Percentiles rank a stretch among this genome's conserved stretches.
phyloP scores from a whole-genome alignment of 2,329 filamentous ascomycete genomes.

The Neoscytalidium dimidiatum region DNA sequence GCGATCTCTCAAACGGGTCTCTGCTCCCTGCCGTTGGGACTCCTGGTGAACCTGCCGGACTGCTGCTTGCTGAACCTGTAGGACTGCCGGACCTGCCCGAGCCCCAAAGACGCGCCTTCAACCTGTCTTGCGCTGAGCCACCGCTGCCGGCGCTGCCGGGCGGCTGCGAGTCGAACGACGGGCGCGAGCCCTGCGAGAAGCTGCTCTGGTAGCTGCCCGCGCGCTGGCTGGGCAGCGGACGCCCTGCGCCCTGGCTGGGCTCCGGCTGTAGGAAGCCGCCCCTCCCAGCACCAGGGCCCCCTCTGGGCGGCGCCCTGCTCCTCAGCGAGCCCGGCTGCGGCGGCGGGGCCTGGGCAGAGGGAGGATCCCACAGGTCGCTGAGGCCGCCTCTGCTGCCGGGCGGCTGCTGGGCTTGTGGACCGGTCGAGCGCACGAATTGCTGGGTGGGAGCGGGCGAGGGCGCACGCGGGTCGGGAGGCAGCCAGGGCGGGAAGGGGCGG shows the following conservation, averaged over 20 bases:
- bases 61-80: conserved; percentile 26
- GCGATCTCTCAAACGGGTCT: conserved; percentile 31
- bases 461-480: conserved; percentile 84
- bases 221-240: conserved; percentile 72
- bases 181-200: conserved; percentile 28
- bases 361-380: conserved; percentile 61
- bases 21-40: conserved; percentile 19
- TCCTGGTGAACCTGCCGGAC: conserved; percentile 19
- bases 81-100: conserved; percentile 62
- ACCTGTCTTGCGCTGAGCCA: conserved; percentile 71
- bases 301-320: conserved; percentile 45
- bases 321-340: conserved; percentile 46
- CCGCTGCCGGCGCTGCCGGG: conserved; percentile 42
- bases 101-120: conserved; percentile 80
- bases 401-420: conserved; percentile 30
- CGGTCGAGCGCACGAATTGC: conserved; percentile 47
- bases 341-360: conserved; percentile 38
- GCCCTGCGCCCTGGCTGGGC: conserved; percentile 38
- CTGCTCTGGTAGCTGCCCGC: conserved; percentile 72
- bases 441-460: conserved; percentile 55
- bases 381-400: conserved; percentile 49
- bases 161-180: conserved; percentile 39
- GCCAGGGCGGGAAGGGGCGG: conserved; percentile 78
- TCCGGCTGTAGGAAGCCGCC: conserved; percentile 28
- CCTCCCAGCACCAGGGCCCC: conserved; percentile 39